Conservation (phyloP, 352 stramenopile genomes). For the Globisporangium spiculum region DNA sequence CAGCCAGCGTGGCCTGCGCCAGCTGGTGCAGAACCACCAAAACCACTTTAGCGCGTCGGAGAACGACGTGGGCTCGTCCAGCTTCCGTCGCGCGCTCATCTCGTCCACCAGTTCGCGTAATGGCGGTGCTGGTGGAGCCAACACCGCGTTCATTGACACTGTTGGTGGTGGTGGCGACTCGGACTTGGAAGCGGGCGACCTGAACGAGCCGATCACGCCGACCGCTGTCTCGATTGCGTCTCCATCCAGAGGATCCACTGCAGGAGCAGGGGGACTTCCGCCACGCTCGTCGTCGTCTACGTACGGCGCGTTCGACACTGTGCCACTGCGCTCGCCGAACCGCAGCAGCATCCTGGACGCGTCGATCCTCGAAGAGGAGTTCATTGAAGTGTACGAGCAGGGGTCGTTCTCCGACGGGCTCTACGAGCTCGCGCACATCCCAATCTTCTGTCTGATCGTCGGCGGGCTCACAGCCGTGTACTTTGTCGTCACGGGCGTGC, state of each 20-base stretch:
- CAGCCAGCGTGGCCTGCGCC: constrained; percentile 63
- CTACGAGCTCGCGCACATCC: constrained; percentile 59
- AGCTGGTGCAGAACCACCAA: constrained; percentile 75
- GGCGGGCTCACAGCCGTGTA: constrained; percentile 77
- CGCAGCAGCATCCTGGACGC: constrained; percentile 52
- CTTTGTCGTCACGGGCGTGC: constrained; percentile 84
- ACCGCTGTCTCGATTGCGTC: constrained; percentile 23
- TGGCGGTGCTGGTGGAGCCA: constrained; percentile 4
- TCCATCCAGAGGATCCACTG: constrained; percentile 12
- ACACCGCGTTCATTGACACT: not conserved
- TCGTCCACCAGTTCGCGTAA: constrained; percentile 26
- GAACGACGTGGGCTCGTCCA: constrained; percentile 36
- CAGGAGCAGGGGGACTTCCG: not conserved
- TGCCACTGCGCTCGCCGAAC: constrained; percentile 38
- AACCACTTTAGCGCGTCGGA: constrained; percentile 58
- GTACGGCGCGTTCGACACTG: constrained; percentile 58
- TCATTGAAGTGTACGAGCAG: constrained; percentile 69
- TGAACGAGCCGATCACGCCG: not conserved
- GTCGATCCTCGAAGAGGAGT: constrained; percentile 71
- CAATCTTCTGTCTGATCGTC: constrained; percentile 78
- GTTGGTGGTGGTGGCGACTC: constrained; percentile 11
- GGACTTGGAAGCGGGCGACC: constrained; percentile 18
- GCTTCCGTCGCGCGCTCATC: constrained; percentile 23
- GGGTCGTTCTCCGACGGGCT: constrained; percentile 63
- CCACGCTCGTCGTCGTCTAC: constrained; percentile 23